Evolutionary conservation across 2,329 filamentous ascomycete species (phyloP), one percentile per base, ranked within the genome.

Genomic region (Sclerotinia spermophila): DNA sequence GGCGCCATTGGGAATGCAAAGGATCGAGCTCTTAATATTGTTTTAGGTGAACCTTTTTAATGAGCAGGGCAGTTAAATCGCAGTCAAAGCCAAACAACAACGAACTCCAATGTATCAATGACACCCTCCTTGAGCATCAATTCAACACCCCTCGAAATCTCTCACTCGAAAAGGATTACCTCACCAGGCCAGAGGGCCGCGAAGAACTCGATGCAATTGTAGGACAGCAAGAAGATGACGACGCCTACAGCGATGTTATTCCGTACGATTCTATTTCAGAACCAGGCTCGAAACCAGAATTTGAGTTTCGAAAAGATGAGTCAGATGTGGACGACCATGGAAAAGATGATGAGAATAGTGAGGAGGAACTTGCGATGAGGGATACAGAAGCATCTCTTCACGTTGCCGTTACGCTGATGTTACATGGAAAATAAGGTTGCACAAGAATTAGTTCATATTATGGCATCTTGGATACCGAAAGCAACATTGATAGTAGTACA

Each of bases 401-500:
- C 19, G 51, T 59, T 35, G 30, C 35, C n/a, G 30, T n/a, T 61
- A 61, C 4, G 59, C 19, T 8, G 40, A 33, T 30, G 15, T 5
- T 44, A 44, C 10, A 30, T 44, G 40, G 21, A 11, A 30, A 62
- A 21, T n/a, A n/a, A 62, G 6, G 24, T 40, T 40, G 35, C 35
- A 27, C n/a, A 53, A n/a, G 19, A 48, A 61, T 30, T 7, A 30
- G 13, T 68, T 61, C 66, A 60, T 68, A 48, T 38, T 27, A 27
- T 61, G 33, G 24, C 48, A 62, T 68, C 66, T 48, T 38, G 35
- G 56, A 64, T 64, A 69, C 33, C 10, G 27, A 56, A 19, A 65
- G 59, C n/a, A 40, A 44, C 33, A 4, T 35, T 62, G 38, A 2
- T 69, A 65, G 38, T 69, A 64, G 30, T 69, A 69, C 68, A 69